Evolutionary conservation across 768 basidiomycete genomes (phyloP), one percentile per base, ranked within the genome.

Genomic region (Suillus lakei): DNA sequence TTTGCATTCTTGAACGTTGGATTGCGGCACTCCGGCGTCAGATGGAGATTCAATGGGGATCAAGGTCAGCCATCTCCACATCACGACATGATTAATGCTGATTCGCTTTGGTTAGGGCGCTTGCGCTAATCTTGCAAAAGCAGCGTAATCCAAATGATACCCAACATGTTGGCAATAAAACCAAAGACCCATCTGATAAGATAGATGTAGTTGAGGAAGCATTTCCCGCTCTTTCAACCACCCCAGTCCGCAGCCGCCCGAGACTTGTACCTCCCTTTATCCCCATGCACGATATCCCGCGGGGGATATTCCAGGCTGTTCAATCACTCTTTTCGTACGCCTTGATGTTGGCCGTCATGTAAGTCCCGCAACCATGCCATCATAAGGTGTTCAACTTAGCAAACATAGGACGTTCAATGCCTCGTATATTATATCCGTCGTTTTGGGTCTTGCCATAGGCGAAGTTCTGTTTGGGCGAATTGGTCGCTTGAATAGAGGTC

Each of bases 341-440:
- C 5, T 83, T 96, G 64, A 96, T 97, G 95, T 76, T 95, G 73
- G 87, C 85, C 10, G 83, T 92, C 70, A 94, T 95, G 92, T 93
- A 76, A 77, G 89, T 51, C 55, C 39, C 12, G n/a, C 48, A 58
- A 44, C n/a, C 15, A 28, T 53, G 21, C 21, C 23, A 46, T 66
- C 36, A 44, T 60, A 15, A 54, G 30, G 5, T 32, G 62, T 4
- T 71, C 38, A 48, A 44, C 39, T 71, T 68, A 72, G 28, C 55
- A 28, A 61, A 44, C 43, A 12, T 72, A 96, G 94, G 95, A 91
- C 91, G 7, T 96, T 91, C 78, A 88, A 95, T 69, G 89, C 84
- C 5, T 89, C 86, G 32, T 96, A 86, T 72, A 82, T 96, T 63
- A 85, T 96, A 39, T 82, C 89, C 13, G 86, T 95, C 66, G 73